Evolutionary conservation across 352 stramenopile species (phyloP).

Genomic region (Globisporangium ultimum): DNA sequence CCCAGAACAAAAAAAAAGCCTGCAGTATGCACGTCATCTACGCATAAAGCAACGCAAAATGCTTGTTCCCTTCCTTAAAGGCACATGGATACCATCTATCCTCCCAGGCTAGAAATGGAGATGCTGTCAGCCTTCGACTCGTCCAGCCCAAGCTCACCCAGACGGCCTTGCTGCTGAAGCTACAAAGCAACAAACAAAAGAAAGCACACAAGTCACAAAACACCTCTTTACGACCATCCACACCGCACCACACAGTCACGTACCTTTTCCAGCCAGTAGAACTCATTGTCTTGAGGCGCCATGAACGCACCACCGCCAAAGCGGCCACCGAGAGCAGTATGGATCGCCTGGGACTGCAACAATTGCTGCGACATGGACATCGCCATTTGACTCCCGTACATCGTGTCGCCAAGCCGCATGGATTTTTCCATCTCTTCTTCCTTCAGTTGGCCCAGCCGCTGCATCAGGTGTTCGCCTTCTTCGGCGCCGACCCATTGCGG

Average conservation of each 20-base stretch:
- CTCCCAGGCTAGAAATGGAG: slow-evolving; percentile 46
- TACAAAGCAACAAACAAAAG: slow-evolving; percentile 18
- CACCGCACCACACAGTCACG: neutral
- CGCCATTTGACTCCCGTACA: slow-evolving; percentile 51
- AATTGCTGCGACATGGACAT: slow-evolving; percentile 86
- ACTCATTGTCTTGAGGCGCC: slow-evolving; percentile 73
- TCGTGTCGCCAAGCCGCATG: slow-evolving; percentile 78
- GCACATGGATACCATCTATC: no score
- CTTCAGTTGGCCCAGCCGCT: slow-evolving; percentile 65
- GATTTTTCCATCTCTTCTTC: slow-evolving; percentile 87
- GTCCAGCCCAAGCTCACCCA: slow-evolving; percentile 38
- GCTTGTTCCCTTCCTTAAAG: no score
- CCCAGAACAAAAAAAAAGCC: no score
- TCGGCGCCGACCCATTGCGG: slow-evolving; percentile 75
- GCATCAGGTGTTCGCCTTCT: slow-evolving; percentile 72
- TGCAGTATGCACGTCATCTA: no score
- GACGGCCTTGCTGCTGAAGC: slow-evolving; percentile 61
- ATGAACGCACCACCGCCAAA: slow-evolving; percentile 44
- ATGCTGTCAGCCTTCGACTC: slow-evolving; percentile 37
- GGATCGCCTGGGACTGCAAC: slow-evolving; percentile 84
- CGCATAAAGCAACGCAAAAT: no score
- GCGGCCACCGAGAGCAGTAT: slow-evolving; percentile 55
- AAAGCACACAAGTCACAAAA: slow-evolving; percentile 4
- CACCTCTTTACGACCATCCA: neutral
- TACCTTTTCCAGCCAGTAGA: slow-evolving; percentile 89